Evolutionary conservation across 179 eudicot species (phyloP).

Genomic region (Spergularia azorica): DNA sequence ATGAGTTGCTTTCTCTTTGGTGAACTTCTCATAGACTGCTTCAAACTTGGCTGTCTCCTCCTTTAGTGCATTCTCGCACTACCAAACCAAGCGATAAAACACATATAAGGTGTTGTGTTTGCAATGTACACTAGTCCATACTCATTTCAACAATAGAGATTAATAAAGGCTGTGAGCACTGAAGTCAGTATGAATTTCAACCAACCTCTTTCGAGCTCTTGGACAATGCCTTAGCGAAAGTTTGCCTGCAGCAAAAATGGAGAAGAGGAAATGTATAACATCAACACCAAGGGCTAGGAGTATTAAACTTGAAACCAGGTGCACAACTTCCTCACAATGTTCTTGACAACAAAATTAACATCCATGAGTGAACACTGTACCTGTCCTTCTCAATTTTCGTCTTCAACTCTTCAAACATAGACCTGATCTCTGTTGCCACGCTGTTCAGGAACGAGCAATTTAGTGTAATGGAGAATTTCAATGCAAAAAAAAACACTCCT

Average conservation of each 20-base stretch:
- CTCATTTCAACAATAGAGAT: neutral
- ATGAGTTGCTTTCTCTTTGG: constrained; percentile 78
- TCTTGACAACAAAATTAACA: neutral
- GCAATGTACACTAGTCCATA: neutral
- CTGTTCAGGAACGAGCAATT: constrained; percentile 33
- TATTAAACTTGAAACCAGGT: neutral
- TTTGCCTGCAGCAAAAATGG: constrained; percentile 50
- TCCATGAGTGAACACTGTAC: constrained; percentile 34
- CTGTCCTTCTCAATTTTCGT: constrained; percentile 79
- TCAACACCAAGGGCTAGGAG: neutral
- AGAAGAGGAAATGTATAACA: neutral
- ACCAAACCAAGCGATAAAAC: constrained; percentile 10
- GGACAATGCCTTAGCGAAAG: constrained; percentile 70
- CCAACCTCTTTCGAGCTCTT: constrained; percentile 95
- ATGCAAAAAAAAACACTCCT: neutral
- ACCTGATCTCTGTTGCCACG: constrained; percentile 60
- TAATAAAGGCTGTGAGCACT: neutral
- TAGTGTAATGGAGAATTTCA: neutral
- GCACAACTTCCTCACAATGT: neutral
- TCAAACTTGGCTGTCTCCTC: constrained; percentile 74
- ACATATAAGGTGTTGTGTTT: neutral
- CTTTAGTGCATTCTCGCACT: constrained; percentile 87
- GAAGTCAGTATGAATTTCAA: neutral
- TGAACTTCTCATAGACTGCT: constrained; percentile 63
- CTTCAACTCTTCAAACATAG: constrained; percentile 68